Percentiles rank a stretch among this genome's conserved stretches.
Evolutionary conservation across 495 filamentous ascomycete species (phyloP).

Genomic region (Thermochaetoides thermophila): DNA sequence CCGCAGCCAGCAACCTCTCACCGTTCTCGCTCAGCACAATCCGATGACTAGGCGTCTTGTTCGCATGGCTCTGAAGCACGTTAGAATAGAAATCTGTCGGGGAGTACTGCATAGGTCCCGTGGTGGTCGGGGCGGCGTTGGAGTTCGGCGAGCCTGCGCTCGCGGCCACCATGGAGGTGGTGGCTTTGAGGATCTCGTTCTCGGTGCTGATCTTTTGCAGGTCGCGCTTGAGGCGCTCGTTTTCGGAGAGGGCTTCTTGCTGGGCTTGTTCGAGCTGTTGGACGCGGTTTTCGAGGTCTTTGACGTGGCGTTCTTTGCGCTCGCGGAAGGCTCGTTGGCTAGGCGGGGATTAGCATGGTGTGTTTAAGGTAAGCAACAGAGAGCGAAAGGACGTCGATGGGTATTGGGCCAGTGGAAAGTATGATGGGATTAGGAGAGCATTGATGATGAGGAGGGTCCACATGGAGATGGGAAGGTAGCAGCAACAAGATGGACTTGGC

Average conservation of each 20-base stretch:
- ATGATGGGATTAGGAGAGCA: background rate
- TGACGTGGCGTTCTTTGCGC: conserved; percentile 86
- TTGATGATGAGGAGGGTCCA: conserved; percentile 3
- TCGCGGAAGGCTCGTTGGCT: conserved; percentile 96
- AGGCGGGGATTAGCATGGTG: too few species aligned
- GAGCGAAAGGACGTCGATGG: too few species aligned
- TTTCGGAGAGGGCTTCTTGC: conserved; percentile 40
- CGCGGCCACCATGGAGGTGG: conserved; percentile 26
- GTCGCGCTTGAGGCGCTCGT: conserved; percentile 71
- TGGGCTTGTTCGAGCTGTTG: conserved; percentile 48
- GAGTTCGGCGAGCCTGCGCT: conserved; percentile 12
- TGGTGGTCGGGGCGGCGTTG: conserved; percentile 21
- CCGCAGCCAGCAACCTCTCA: conserved; percentile 63
- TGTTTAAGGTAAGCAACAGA: too few species aligned
- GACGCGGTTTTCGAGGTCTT: conserved; percentile 80
- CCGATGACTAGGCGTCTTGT: conserved; percentile 51
- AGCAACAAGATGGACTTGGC: too few species aligned
- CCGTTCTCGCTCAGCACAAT: conserved; percentile 53
- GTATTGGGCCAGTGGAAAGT: too few species aligned
- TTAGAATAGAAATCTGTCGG: conserved; percentile 55
- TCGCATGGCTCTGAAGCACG: conserved; percentile 37
- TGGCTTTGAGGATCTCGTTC: conserved; percentile 87
- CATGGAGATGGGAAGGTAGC: too few species aligned
- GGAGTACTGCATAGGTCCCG: conserved; percentile 60
- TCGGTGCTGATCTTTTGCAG: conserved; percentile 69